Conservation (phyloP, 1,139 yeast genomes). For the Geotrichum aggregatum region DNA sequence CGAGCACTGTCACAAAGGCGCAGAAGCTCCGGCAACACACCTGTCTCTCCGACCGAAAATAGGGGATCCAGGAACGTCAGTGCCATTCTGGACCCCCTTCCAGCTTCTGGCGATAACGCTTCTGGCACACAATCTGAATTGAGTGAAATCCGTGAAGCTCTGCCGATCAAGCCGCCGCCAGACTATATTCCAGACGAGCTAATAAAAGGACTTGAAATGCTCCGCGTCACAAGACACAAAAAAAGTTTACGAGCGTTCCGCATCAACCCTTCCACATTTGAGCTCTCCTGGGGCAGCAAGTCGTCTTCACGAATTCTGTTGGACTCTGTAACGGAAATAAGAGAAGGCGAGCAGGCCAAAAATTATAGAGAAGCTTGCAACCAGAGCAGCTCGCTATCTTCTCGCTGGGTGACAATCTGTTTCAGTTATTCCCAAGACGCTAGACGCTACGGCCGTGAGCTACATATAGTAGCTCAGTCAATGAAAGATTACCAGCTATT, state of each 20-base stretch:
- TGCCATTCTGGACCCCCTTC: too few relatives aligned
- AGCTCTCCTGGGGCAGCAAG: constrained; percentile 50
- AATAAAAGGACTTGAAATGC: constrained; percentile 42
- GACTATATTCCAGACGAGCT: constrained; percentile 12
- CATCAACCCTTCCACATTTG: constrained; percentile 43
- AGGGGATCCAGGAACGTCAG: too few relatives aligned
- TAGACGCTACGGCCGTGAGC: constrained; percentile 50
- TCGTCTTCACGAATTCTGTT: constrained; percentile 53
- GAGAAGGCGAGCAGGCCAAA: constrained; percentile 66
- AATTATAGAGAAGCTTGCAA: constrained; percentile 82
- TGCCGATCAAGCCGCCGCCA: too few relatives aligned
- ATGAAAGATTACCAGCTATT: constrained; percentile 58
- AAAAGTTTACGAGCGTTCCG: constrained; percentile 51
- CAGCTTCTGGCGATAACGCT: too few relatives aligned
- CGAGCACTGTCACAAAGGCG: too few relatives aligned
- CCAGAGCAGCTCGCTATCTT: constrained; percentile 59
- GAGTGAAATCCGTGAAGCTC: too few relatives aligned
- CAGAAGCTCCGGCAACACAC: too few relatives aligned
- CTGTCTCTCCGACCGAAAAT: too few relatives aligned
- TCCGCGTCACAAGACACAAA: constrained; percentile 68
- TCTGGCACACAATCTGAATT: too few relatives aligned
- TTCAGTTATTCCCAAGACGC: constrained; percentile 45
- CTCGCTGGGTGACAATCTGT: constrained; percentile 75
- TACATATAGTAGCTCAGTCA: constrained; percentile 73
- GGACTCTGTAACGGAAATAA: constrained; percentile 66